Base-by-base conservation (phyloP, 768 basidiomycete species). In the Terana coerulea region DNA sequence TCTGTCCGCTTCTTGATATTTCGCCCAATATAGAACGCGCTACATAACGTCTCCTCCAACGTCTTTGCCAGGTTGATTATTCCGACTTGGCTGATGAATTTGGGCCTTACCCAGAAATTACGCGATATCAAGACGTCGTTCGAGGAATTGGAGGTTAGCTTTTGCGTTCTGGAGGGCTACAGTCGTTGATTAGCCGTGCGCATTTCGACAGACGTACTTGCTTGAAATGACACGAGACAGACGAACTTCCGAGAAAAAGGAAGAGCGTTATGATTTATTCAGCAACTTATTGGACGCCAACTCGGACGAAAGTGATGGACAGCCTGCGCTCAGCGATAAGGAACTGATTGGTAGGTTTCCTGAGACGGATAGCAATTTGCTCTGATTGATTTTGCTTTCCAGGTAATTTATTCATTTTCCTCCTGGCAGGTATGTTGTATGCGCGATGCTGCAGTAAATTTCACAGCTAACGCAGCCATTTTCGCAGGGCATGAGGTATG, bases 151-250 rank as follows among this genome's bases (percentile, higher is more conserved):
- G 50, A 64, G 56, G 65, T 66, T 35, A 22, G 59, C 29, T 19
- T 30, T 25, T 26, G 5, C 34, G 34, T 35, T 8, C 31, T 34
- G 31, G 31, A 34, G 31, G 31, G 8, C 9, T 34, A n/a, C 31
- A n/a, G 31, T 8, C n/a, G 31, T 34, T 34, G n/a, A n/a, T 8
- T 8, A n/a, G n/a, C n/a, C n/a, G n/a, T n/a, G n/a, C n/a, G n/a
- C n/a, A n/a, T n/a, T 19, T 3, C 10, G 6, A 22, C 54, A 75
- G 75, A 51, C 24, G 28, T 80, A 79, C 55, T 76, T 82, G 72
- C 59, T 59, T 2, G 79, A 81, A 59, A 81, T 82, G 79, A 78
- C 82, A 39, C 59, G 64, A 17, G 72, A 69, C 29, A 74, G 79
- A 3, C 28, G 39, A 68, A 47, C 44, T 3, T 61, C 67, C 5